Percentiles rank a stretch among this genome's conserved stretches.
Conservation (phyloP, 768 basidiomycete genomes). For the Tephrocybe rancida region DNA sequence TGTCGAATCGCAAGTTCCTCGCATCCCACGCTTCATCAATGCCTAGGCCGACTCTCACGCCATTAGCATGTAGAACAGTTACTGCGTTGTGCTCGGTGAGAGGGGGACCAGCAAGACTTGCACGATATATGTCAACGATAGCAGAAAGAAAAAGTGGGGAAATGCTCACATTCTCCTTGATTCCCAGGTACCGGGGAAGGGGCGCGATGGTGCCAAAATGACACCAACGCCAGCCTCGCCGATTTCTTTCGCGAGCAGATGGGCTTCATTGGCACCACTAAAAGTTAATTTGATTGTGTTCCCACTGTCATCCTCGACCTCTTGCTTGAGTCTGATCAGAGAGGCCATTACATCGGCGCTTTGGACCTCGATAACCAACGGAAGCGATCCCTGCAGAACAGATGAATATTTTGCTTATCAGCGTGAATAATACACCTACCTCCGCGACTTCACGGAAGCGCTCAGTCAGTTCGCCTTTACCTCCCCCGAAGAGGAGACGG, state of each 20-base stretch:
- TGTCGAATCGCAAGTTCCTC: slow-evolving; percentile 79
- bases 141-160: neutral
- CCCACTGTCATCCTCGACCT: slow-evolving; percentile 50
- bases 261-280: slow-evolving; percentile 66
- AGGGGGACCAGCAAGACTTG: slow-evolving; percentile 75
- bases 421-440: slow-evolving; percentile 27
- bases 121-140: slow-evolving; percentile 7
- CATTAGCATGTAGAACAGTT: slow-evolving; percentile 62
- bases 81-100: slow-evolving; percentile 57
- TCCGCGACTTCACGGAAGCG: slow-evolving; percentile 50
- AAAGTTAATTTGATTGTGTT: slow-evolving; percentile 57
- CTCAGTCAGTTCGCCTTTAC: slow-evolving; percentile 37
- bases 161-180: slow-evolving; percentile 56
- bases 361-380: slow-evolving; percentile 72
- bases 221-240: slow-evolving; percentile 50
- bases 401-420: neutral
- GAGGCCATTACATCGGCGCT: slow-evolving; percentile 85
- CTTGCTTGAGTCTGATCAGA: slow-evolving; percentile 66
- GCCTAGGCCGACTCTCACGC: slow-evolving; percentile 76
- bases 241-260: slow-evolving; percentile 71
- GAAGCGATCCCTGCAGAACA: slow-evolving; percentile 56
- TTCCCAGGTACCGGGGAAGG: slow-evolving; percentile 80
- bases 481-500: slow-evolving; percentile 53
- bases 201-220: slow-evolving; percentile 53
- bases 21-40: slow-evolving; percentile 66